Conservation (phyloP, 495 filamentous ascomycete species). For the Polyplosphaeria fusca region DNA sequence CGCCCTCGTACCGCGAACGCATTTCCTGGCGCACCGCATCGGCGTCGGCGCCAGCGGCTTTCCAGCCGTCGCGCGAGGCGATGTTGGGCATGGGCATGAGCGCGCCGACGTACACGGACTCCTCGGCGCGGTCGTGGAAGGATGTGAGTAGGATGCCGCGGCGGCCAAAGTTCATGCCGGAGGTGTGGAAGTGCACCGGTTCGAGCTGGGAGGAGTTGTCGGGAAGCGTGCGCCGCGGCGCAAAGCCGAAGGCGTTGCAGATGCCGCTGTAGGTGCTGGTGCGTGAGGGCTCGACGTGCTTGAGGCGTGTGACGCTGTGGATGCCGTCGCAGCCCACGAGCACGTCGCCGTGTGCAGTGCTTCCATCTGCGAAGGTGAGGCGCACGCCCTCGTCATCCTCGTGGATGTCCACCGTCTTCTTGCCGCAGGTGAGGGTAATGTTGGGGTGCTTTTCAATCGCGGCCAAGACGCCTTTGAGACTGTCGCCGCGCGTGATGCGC, state of each 20-base stretch:
- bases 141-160: constrained; percentile 54
- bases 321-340: constrained; percentile 63
- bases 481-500: constrained; percentile 37
- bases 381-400: constrained; percentile 46
- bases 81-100: constrained; percentile 52
- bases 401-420: constrained; percentile 41
- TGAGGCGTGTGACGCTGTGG: constrained; percentile 54
- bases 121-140: constrained; percentile 47
- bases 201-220: constrained; percentile 39
- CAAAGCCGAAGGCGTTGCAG: constrained; percentile 51
- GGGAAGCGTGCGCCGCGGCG: constrained; percentile 12
- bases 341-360: constrained; percentile 49
- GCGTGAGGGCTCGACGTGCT: constrained; percentile 51
- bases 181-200: constrained; percentile 47
- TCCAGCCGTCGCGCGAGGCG: constrained; percentile 51
- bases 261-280: constrained; percentile 55
- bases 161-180: constrained; percentile 53
- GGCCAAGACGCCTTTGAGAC: constrained; percentile 46
- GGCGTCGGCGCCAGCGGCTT: constrained; percentile 42
- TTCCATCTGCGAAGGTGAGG: constrained; percentile 52
- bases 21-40: constrained; percentile 47
- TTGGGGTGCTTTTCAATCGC: constrained; percentile 36
- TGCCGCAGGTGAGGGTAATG: constrained; percentile 41
- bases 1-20: constrained; percentile 45
- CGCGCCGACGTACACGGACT: constrained; percentile 54